phyloP scores from a whole-genome alignment of 768 basidiomycete genomes.

The Tricholoma saponaceum region DNA sequence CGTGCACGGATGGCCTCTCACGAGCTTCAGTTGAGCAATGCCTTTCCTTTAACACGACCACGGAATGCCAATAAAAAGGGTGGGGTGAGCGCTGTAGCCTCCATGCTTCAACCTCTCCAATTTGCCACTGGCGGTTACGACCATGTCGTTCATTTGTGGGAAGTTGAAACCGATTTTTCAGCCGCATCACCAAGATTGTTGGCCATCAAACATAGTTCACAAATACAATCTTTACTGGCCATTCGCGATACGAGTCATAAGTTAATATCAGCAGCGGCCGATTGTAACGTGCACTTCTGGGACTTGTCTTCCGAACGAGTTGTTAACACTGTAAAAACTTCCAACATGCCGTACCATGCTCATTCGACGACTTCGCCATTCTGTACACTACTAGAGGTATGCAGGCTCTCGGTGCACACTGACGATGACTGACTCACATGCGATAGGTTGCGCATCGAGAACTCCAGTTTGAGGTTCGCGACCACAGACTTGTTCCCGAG shows the following conservation, averaged over 20 bases:
- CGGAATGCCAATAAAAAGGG: conserved; percentile 31
- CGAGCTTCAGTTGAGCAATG: conserved; percentile 1
- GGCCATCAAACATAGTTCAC: conserved; percentile 38
- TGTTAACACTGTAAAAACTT: conserved; percentile 33
- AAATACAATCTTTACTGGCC: conserved; percentile 39
- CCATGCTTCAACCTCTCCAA: conserved; percentile 34
- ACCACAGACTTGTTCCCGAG: conserved; percentile 34
- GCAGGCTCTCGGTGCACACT: neutral
- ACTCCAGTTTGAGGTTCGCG: conserved; percentile 49
- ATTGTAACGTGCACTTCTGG: conserved; percentile 40
- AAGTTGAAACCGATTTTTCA: conserved; percentile 28
- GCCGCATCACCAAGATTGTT: conserved; percentile 26
- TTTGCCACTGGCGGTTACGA: conserved; percentile 51
- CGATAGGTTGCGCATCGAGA: conserved; percentile 46
- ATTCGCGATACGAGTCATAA: conserved; percentile 43
- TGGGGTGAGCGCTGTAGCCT: conserved; percentile 39
- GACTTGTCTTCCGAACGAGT: conserved; percentile 45
- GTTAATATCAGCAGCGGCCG: conserved; percentile 43
- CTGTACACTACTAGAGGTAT: conserved; percentile 42
- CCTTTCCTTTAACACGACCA: conserved; percentile 18
- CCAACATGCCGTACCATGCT: conserved; percentile 41
- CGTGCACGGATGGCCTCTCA: neutral
- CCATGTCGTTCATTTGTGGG: conserved; percentile 46
- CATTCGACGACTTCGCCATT: conserved; percentile 33
- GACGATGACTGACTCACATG: neutral